A percentile compares a stretch with the other conserved stretches of the same genome.
Evolutionary conservation across 805 yeast genomes (phyloP).

Genomic region (Saturnispora besseyi): DNA sequence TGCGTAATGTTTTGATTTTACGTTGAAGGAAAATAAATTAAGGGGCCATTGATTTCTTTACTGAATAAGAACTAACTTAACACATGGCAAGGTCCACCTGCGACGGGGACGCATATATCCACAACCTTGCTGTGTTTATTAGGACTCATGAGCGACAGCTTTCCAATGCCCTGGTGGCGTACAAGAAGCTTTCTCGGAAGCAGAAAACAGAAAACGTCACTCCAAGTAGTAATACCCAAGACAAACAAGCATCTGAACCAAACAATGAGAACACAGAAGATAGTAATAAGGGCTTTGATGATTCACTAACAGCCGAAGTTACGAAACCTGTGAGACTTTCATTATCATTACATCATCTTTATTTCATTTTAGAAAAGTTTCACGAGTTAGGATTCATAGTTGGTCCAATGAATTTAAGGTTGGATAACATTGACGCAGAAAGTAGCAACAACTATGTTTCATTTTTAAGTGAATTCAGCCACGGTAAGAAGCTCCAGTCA

Average conservation of each 20-base stretch:
- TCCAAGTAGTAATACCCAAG: background rate
- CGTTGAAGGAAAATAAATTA: background rate
- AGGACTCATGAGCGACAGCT: conserved; percentile 48
- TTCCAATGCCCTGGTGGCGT: conserved; percentile 50
- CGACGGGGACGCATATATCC: conserved; percentile 52
- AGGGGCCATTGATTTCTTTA: background rate
- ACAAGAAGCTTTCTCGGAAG: conserved; percentile 32
- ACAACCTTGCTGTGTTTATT: conserved; percentile 43
- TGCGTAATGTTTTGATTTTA: background rate
- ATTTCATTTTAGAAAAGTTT: conserved; percentile 50
- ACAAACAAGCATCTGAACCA: background rate
- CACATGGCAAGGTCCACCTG: conserved; percentile 25
- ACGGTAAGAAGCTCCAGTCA: conserved; percentile 27
- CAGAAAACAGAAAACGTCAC: conserved; percentile 1
- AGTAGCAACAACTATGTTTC: conserved; percentile 44
- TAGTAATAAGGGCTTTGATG: conserved; percentile 11
- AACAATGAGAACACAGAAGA: background rate
- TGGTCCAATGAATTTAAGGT: conserved; percentile 53
- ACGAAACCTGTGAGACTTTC: conserved; percentile 47
- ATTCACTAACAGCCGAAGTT: conserved; percentile 7
- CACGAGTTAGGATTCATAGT: conserved; percentile 39
- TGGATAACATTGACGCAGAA: conserved; percentile 48
- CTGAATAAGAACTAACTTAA: background rate
- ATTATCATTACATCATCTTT: conserved; percentile 55
- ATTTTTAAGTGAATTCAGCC: conserved; percentile 46